These are phyloP conservation scores for Aspergillus ruber DNA, from an alignment of 2,329 filamentous ascomycete species.

Conservation along the genomic window DNA sequence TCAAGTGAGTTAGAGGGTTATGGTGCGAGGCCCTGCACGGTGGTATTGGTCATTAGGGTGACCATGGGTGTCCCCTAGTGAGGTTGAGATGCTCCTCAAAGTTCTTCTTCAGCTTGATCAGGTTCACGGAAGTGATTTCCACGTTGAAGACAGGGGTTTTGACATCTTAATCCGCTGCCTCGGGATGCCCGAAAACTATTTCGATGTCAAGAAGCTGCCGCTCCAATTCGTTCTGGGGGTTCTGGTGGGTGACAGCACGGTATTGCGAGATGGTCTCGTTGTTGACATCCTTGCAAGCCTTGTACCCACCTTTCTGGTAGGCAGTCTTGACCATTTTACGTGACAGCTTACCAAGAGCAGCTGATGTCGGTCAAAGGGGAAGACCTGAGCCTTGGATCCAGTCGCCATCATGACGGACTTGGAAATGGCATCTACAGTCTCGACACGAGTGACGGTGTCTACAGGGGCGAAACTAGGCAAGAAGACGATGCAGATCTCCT, in stretches of 20 bases:
- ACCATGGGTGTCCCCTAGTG: slow-evolving; percentile 31
- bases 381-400: slow-evolving; percentile 3
- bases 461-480: slow-evolving; percentile 17
- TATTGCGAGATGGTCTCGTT: slow-evolving; percentile 1
- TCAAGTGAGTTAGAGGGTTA: too few species aligned
- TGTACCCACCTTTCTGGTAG: slow-evolving; percentile 42
- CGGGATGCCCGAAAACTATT: slow-evolving; percentile 8
- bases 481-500: slow-evolving; percentile 38
- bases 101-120: slow-evolving; percentile 35
- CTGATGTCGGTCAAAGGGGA: slow-evolving; percentile 5
- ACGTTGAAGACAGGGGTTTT: slow-evolving; percentile 19
- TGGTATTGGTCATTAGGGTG: slow-evolving; percentile 31
- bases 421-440: slow-evolving; percentile 6
- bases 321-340: slow-evolving; percentile 13
- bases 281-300: slow-evolving; percentile 21
- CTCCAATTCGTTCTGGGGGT: slow-evolving; percentile 6
- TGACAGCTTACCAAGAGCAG: slow-evolving; percentile 14
- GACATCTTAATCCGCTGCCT: slow-evolving; percentile 10
- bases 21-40: slow-evolving; percentile 42
- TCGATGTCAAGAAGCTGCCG: slow-evolving; percentile 1
- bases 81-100: slow-evolving; percentile 25
- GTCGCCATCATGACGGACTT: slow-evolving; percentile 6
- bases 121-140: slow-evolving; percentile 32
- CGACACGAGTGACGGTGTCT: slow-evolving; percentile 3
- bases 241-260: not conserved